phyloP scores from a whole-genome alignment of 2,329 filamentous ascomycete genomes.

The Fusarium praegraminearum region DNA sequence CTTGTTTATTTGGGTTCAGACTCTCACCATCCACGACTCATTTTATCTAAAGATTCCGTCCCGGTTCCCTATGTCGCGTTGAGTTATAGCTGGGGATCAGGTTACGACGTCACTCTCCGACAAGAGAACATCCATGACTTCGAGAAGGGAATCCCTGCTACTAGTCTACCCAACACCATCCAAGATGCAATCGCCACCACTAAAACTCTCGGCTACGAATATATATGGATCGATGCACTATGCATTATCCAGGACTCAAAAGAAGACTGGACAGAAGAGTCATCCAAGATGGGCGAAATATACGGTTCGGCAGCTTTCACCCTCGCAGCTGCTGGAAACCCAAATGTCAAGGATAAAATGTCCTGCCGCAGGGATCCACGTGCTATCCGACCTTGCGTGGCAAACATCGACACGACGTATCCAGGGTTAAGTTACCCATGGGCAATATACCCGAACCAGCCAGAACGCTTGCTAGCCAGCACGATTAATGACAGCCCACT shows the following conservation, averaged over 20 bases:
- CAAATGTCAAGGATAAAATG: neutral
- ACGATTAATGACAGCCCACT: conserved; percentile 3
- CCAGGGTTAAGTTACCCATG: conserved; percentile 1
- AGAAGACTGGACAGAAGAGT: neutral
- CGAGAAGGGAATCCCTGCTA: neutral
- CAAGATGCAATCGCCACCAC: neutral
- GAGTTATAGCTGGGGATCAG: conserved; percentile 9
- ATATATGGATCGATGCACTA: conserved; percentile 4
- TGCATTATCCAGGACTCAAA: conserved; percentile 4
- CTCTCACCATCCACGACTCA: neutral
- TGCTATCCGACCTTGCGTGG: neutral
- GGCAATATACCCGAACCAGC: conserved; percentile 9
- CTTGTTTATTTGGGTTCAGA: neutral
- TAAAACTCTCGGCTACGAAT: neutral
- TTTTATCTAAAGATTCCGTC: accelerated
- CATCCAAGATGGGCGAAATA: neutral
- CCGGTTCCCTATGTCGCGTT: neutral
- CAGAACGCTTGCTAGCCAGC: neutral
- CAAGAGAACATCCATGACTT: neutral
- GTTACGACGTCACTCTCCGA: neutral
- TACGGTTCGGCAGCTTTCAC: neutral
- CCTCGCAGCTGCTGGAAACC: neutral
- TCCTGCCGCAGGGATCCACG: conserved; percentile 3
- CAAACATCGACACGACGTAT: neutral
- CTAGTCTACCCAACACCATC: neutral